A percentile compares a stretch with the other conserved stretches of the same genome.
These are phyloP conservation scores for Wickerhamomyces kurtzmanii DNA, from an alignment of 805 yeast species.

Conservation along the genomic window DNA sequence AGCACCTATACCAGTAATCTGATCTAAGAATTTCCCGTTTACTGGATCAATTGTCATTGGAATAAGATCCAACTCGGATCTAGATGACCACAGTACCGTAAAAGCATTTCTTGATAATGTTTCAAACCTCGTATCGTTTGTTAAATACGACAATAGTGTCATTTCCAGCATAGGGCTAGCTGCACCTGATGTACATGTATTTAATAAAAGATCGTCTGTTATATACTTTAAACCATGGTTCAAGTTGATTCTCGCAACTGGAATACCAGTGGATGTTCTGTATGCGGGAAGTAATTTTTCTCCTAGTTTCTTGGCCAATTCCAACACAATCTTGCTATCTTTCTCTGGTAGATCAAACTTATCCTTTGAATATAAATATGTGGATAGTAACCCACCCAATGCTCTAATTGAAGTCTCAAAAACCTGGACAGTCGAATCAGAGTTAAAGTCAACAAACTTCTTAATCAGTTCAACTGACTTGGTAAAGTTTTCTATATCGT, in stretches of 20 bases:
- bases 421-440: constrained; percentile 72
- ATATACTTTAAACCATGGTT: constrained; percentile 36
- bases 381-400: constrained; percentile 71
- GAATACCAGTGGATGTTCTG: constrained; percentile 53
- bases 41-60: constrained; percentile 72
- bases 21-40: constrained; percentile 43
- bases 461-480: constrained; percentile 31
- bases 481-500: constrained; percentile 47
- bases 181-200: constrained; percentile 85
- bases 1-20: constrained; percentile 78
- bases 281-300: constrained; percentile 62
- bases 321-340: constrained; percentile 64
- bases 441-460: constrained; percentile 36
- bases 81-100: constrained; percentile 57
- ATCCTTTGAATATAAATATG: constrained; percentile 56
- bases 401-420: constrained; percentile 81
- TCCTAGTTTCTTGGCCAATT: constrained; percentile 70
- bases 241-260: constrained; percentile 73
- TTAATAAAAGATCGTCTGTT: constrained; percentile 35
- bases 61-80: constrained; percentile 52
- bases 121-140: constrained; percentile 68
- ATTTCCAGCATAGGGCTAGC: constrained; percentile 78
- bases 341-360: constrained; percentile 31
- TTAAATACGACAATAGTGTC: constrained; percentile 61
- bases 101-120: constrained; percentile 51